Conservation (phyloP, 1,139 yeast species). For the Hanseniaspora sp. region DNA sequence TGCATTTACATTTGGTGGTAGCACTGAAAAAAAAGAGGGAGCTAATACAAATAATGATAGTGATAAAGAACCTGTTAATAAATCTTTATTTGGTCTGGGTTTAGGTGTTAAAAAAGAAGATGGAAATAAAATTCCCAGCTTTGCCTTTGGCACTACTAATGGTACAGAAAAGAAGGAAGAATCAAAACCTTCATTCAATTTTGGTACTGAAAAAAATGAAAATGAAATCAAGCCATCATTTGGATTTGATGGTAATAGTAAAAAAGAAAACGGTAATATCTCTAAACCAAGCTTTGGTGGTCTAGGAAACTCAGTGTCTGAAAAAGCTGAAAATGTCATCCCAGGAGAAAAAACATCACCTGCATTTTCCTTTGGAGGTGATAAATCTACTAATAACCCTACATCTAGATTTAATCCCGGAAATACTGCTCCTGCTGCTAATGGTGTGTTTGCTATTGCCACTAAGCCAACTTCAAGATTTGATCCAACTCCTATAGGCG, state of each 20-base stretch:
- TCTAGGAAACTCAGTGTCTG: not conserved
- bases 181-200: slow-evolving; percentile 15
- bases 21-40: too few species aligned
- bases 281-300: slow-evolving; percentile 15
- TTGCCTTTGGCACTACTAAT: slow-evolving; percentile 21
- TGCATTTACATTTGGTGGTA: too few species aligned
- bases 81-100: too few species aligned
- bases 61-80: too few species aligned
- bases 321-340: slow-evolving; percentile 20
- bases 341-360: slow-evolving; percentile 5
- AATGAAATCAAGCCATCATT: slow-evolving; percentile 13
- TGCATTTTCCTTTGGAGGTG: slow-evolving; percentile 19
- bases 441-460: not conserved
- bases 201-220: slow-evolving; percentile 9
- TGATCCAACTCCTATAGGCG: slow-evolving; percentile 5
- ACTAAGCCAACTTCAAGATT: slow-evolving; percentile 5
- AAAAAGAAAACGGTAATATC: not conserved
- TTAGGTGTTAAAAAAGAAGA: too few species aligned
- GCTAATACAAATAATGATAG: too few species aligned
- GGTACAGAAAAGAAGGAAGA: slow-evolving; percentile 15
- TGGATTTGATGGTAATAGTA: slow-evolving; percentile 4
- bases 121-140: slow-evolving; percentile 18
- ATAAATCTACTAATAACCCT: not conserved
- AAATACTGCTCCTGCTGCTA: slow-evolving; percentile 18
- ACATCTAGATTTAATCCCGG: slow-evolving; percentile 22